phyloP scores from a whole-genome alignment of 2,329 filamentous ascomycete genomes.

The Curvularia spicifera region DNA sequence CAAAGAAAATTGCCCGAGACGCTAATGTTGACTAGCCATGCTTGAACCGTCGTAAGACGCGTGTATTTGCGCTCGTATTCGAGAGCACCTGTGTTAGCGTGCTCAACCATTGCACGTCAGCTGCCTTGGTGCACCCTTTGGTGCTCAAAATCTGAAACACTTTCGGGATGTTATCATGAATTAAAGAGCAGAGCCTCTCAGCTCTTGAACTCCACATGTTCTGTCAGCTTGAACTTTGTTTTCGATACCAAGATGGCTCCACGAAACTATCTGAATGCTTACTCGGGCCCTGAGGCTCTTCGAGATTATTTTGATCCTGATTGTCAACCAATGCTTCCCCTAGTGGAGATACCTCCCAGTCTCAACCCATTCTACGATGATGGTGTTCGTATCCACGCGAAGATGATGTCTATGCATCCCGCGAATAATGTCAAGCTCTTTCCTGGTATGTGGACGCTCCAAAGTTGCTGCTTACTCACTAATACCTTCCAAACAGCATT shows the following conservation, averaged over 20 bases:
- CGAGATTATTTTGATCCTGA: conserved; percentile 67
- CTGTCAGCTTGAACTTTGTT: not conserved
- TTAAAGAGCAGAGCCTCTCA: conserved; percentile 6
- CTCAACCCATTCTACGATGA: conserved; percentile 65
- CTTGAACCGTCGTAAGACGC: not conserved
- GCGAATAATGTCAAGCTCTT: conserved; percentile 70
- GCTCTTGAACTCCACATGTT: not conserved
- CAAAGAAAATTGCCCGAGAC: not conserved
- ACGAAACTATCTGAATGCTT: conserved; percentile 57
- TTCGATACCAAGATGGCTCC: conserved; percentile 13
- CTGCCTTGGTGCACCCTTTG: not conserved
- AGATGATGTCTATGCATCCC: conserved; percentile 70
- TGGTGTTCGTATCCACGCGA: conserved; percentile 68
- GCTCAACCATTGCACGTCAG: not conserved
- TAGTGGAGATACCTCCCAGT: conserved; percentile 65
- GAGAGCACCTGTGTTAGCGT: not conserved
- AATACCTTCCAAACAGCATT: conserved; percentile 14
- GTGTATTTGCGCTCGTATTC: not conserved
- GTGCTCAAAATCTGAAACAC: not conserved
- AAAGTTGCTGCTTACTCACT: not conserved
- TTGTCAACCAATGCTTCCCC: conserved; percentile 62
- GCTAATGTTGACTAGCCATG: not conserved
- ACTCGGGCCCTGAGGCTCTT: conserved; percentile 63
- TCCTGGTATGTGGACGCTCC: conserved; percentile 53
- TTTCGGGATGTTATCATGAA: not conserved